phyloP scores from a whole-genome alignment of 768 basidiomycete genomes.

The Aureoboletus auriporus region DNA sequence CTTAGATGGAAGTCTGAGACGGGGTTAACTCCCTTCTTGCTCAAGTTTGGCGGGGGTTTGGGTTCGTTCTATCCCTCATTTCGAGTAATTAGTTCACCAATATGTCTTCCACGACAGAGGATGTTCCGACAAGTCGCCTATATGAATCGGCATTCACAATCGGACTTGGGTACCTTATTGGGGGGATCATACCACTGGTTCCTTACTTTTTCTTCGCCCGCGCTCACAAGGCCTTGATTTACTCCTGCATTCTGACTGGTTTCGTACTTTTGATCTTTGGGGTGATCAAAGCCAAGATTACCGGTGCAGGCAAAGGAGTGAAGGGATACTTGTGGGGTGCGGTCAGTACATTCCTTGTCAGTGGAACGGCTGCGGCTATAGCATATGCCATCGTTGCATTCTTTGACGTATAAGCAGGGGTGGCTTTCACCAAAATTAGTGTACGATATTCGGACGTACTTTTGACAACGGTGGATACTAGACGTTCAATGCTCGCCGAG shows the following conservation, averaged over 20 bases:
- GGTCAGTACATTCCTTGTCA: conserved; percentile 81
- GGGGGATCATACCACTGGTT: conserved; percentile 88
- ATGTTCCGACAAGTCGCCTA: conserved; percentile 78
- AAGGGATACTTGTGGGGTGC: conserved; percentile 85
- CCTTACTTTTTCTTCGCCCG: conserved; percentile 86
- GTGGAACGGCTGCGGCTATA: conserved; percentile 82
- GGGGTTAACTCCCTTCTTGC: conserved; percentile 88
- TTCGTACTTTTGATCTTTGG: conserved; percentile 87
- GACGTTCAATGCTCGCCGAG: too few relatives aligned
- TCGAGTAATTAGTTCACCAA: neutral
- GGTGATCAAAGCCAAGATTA: conserved; percentile 82
- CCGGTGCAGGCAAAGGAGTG: conserved; percentile 66
- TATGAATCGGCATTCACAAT: conserved; percentile 94
- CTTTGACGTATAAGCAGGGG: conserved; percentile 33
- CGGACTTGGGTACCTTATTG: conserved; percentile 89
- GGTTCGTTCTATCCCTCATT: conserved; percentile 45
- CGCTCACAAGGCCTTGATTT: conserved; percentile 66
- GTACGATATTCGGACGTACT: too few relatives aligned
- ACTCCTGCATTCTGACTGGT: conserved; percentile 78
- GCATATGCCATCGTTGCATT: conserved; percentile 57
- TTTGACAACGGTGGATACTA: too few relatives aligned
- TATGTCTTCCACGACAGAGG: conserved; percentile 52
- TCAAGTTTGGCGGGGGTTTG: conserved; percentile 94
- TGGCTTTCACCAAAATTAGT: too few relatives aligned
- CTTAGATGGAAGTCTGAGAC: conserved; percentile 72